Evolutionary conservation across 306 rosid genomes (phyloP).

Genomic region (Acacia acuminata): DNA sequence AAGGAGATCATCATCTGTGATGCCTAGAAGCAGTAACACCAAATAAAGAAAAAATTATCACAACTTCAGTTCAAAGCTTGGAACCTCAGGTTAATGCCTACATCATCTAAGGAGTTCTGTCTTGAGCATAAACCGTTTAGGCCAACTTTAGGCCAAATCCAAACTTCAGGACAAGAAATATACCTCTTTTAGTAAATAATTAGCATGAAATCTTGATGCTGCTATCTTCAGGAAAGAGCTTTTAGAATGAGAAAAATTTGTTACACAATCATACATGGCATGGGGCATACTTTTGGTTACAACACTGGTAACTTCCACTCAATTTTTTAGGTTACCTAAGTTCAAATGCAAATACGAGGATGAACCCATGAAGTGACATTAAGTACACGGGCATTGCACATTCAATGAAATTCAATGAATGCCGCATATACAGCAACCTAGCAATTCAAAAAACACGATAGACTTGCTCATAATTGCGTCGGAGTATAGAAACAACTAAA

Average conservation of each 20-base stretch:
- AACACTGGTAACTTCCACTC: background rate
- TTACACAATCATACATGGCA: background rate
- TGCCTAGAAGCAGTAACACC: conserved; percentile 54
- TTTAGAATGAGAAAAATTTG: background rate
- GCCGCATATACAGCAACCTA: too few relatives aligned
- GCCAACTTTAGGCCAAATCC: too few relatives aligned
- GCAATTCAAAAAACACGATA: too few relatives aligned
- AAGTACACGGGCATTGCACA: background rate
- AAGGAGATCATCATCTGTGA: conserved; percentile 87
- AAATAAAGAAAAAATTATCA: conserved; percentile 18
- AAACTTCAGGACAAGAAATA: too few relatives aligned
- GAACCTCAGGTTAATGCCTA: conserved; percentile 18
- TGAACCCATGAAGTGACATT: background rate
- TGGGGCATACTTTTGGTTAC: background rate
- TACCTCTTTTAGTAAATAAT: too few relatives aligned
- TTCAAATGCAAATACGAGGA: background rate
- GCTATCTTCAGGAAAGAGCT: too few relatives aligned
- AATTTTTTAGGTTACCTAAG: background rate
- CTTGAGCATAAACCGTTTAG: background rate
- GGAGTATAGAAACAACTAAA: too few relatives aligned
- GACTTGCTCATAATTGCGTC: too few relatives aligned
- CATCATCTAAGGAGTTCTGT: conserved; percentile 25
- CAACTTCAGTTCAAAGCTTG: conserved; percentile 24
- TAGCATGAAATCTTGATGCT: too few relatives aligned
- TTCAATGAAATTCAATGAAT: too few relatives aligned